A percentile compares a stretch with the other conserved stretches of the same genome.
phyloP scores from a whole-genome alignment of 495 filamentous ascomycete genomes.

The Lepidopterella palustris region DNA sequence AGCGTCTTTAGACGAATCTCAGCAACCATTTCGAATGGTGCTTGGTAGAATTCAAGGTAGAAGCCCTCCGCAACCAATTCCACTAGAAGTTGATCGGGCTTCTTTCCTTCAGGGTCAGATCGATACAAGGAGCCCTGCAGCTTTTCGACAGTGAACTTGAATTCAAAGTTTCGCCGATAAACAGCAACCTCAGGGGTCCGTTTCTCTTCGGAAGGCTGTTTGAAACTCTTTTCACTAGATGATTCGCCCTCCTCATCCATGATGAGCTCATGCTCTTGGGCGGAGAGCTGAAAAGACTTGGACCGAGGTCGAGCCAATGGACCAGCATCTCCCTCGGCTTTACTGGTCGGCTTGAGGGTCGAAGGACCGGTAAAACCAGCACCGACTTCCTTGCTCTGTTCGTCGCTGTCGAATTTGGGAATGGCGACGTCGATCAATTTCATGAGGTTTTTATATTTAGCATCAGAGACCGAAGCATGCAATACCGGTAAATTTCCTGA shows the following conservation, averaged over 20 bases:
- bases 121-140: constrained; percentile 86
- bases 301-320: constrained; percentile 44
- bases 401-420: constrained; percentile 63
- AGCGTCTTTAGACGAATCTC: constrained; percentile 81
- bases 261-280: constrained; percentile 66
- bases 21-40: constrained; percentile 85
- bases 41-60: constrained; percentile 74
- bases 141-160: constrained; percentile 90
- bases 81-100: constrained; percentile 74
- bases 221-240: constrained; percentile 50
- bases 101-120: constrained; percentile 71
- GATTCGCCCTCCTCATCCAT: constrained; percentile 67
- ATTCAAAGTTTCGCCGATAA: constrained; percentile 84
- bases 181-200: constrained; percentile 54
- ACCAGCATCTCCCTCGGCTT: constrained; percentile 33
- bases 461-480: constrained; percentile 84
- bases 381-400: constrained; percentile 34
- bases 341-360: constrained; percentile 23
- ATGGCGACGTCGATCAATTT: constrained; percentile 92
- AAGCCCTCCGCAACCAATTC: constrained; percentile 90
- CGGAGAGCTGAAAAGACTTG: constrained; percentile 58
- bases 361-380: constrained; percentile 22
- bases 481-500: constrained; percentile 88
- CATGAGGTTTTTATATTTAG: constrained; percentile 95
- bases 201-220: constrained; percentile 55